A percentile compares a stretch with the other conserved stretches of the same genome.
Evolutionary conservation across 805 yeast species (phyloP).

Genomic region (Scheffersomyces stipitis): DNA sequence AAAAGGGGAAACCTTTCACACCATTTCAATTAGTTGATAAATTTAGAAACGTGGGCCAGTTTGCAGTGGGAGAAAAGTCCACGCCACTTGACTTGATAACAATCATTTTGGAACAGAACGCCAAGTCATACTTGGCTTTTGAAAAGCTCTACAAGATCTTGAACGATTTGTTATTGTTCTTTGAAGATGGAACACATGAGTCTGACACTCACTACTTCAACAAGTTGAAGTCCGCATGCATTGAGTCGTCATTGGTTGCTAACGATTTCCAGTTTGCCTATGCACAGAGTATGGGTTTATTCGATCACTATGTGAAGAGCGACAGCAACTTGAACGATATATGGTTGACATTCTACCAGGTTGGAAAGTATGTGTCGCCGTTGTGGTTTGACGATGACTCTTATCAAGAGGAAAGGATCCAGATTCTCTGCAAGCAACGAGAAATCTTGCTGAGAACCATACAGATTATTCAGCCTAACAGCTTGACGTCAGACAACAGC

Average conservation of each 20-base stretch:
- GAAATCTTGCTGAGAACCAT: constrained; percentile 54
- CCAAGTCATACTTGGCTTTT: constrained; percentile 46
- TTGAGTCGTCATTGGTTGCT: constrained; percentile 66
- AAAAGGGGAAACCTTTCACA: constrained; percentile 3
- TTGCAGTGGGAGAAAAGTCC: constrained; percentile 1
- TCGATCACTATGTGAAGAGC: constrained; percentile 23
- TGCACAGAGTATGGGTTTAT: constrained; percentile 36
- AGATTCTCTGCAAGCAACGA: constrained; percentile 48
- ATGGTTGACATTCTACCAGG: constrained; percentile 78
- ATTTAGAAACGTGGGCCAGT: background rate
- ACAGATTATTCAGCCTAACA: constrained; percentile 24
- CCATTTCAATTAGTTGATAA: constrained; percentile 7
- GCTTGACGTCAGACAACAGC: constrained; percentile 55
- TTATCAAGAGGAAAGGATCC: constrained; percentile 19
- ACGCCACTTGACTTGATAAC: constrained; percentile 39
- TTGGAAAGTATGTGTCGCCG: constrained; percentile 51
- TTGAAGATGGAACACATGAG: constrained; percentile 19
- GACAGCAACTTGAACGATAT: constrained; percentile 25
- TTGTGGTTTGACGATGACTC: constrained; percentile 28
- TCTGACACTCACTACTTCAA: constrained; percentile 23
- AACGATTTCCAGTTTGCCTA: constrained; percentile 62
- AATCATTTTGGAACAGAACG: constrained; percentile 53
- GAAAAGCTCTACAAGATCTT: constrained; percentile 42
- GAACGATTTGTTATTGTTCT: constrained; percentile 40
- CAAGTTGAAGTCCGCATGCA: constrained; percentile 48